Evolutionary conservation across 805 yeast genomes (phyloP).

Genomic region (Peterozyma toletana): DNA sequence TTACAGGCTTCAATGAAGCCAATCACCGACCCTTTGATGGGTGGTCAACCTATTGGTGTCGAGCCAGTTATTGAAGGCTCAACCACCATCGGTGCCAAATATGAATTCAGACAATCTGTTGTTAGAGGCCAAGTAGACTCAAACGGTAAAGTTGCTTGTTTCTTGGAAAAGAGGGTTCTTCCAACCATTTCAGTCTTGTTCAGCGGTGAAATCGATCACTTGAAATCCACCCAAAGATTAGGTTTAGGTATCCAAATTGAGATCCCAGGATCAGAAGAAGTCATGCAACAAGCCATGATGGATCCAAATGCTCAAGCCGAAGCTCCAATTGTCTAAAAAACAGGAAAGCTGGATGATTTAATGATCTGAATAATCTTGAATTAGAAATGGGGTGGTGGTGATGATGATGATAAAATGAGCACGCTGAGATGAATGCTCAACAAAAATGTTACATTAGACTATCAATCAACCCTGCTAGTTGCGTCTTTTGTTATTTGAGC

Average conservation of each 20-base stretch:
- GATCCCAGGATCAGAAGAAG: conserved; percentile 89
- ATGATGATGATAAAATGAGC: no score
- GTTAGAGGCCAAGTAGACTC: conserved; percentile 94
- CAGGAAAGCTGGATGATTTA: no score
- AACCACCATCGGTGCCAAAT: conserved; percentile 94
- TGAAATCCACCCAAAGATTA: conserved; percentile 34
- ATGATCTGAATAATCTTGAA: no score
- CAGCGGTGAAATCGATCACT: conserved; percentile 84
- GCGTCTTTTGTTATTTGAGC: no score
- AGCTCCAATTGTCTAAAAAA: no score
- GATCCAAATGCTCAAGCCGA: conserved; percentile 49
- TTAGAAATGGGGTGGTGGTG: no score
- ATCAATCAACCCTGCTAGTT: no score
- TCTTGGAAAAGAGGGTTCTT: conserved; percentile 87
- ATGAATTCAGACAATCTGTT: conserved; percentile 93
- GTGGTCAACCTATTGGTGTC: conserved; percentile 69
- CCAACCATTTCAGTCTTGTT: conserved; percentile 87
- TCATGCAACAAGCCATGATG: conserved; percentile 77
- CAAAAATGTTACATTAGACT: no score
- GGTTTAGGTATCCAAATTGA: conserved; percentile 95
- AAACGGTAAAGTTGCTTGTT: conserved; percentile 81
- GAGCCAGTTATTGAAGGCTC: conserved; percentile 85
- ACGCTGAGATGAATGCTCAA: no score
- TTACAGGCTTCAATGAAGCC: conserved; percentile 71
- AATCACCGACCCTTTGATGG: conserved; percentile 62